These are phyloP conservation scores for Trichoderma erinaceum DNA, from an alignment of 495 filamentous ascomycete species.

Conservation along the genomic window DNA sequence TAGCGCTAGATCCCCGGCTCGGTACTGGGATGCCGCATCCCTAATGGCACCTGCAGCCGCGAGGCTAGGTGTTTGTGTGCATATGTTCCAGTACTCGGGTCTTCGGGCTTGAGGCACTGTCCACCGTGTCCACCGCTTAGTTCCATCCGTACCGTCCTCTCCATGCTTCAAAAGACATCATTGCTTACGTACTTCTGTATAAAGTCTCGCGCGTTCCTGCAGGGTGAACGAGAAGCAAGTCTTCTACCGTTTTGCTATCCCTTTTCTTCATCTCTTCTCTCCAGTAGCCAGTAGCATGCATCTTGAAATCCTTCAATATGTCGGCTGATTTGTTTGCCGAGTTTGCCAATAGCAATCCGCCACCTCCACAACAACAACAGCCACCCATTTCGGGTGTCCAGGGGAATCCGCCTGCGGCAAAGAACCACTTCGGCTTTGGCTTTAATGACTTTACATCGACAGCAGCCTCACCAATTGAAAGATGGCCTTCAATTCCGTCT, in stretches of 20 bases:
- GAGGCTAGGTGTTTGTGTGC: not conserved
- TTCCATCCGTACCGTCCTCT: not conserved
- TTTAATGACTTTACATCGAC: slow-evolving; percentile 12
- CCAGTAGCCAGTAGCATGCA: not conserved
- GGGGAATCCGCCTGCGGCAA: not conserved
- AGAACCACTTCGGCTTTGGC: slow-evolving; percentile 12
- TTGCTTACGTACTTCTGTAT: not conserved
- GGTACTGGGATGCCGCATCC: not conserved
- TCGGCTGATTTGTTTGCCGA: slow-evolving; percentile 70
- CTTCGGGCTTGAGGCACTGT: too few relatives aligned
- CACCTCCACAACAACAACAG: slow-evolving; percentile 23
- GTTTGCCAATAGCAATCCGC: slow-evolving; percentile 48
- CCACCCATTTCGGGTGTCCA: not conserved
- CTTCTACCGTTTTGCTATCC: not conserved
- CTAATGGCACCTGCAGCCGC: not conserved
- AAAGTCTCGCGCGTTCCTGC: not conserved
- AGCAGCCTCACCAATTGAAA: slow-evolving; percentile 8
- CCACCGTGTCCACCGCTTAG: not conserved
- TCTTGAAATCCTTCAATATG: slow-evolving; percentile 39
- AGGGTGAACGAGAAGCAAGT: slow-evolving; percentile 14
- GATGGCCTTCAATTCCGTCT: slow-evolving; percentile 11
- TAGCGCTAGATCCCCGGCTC: not conserved
- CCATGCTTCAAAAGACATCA: not conserved
- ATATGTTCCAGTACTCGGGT: not conserved
- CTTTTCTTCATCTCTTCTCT: not conserved